phyloP scores from a whole-genome alignment of 305 asterid genomes.

The Solanum chacoense region DNA sequence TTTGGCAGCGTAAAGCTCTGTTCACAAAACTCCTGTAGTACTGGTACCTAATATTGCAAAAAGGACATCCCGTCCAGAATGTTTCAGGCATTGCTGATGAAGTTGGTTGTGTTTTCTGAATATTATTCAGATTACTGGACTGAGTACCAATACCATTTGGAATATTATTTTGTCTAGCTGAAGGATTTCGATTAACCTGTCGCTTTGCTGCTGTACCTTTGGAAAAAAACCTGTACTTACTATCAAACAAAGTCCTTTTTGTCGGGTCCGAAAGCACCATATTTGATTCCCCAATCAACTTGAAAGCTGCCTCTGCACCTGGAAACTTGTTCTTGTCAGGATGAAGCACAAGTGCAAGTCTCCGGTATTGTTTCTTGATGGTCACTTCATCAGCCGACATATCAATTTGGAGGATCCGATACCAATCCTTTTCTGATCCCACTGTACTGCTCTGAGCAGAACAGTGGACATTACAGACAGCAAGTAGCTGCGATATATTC shows the following conservation, averaged over 20 bases:
- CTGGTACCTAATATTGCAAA: slow-evolving; percentile 42
- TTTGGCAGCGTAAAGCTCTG: slow-evolving; percentile 39
- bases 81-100: slow-evolving; percentile 17
- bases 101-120: slow-evolving; percentile 23
- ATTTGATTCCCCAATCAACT: slow-evolving; percentile 75
- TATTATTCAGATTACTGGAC: slow-evolving; percentile 16
- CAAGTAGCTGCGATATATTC: slow-evolving; percentile 54
- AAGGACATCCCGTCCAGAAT: slow-evolving; percentile 78
- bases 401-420: slow-evolving; percentile 70
- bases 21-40: slow-evolving; percentile 26
- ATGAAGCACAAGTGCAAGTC: slow-evolving; percentile 74
- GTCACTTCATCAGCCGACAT: slow-evolving; percentile 43
- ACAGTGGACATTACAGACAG: slow-evolving; percentile 75
- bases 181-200: slow-evolving; percentile 17
- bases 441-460: slow-evolving; percentile 37
- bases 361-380: slow-evolving; percentile 69
- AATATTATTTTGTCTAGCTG: slow-evolving; percentile 11
- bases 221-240: slow-evolving; percentile 22
- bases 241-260: slow-evolving; percentile 52
- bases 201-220: slow-evolving; percentile 29
- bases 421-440: slow-evolving; percentile 79
- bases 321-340: slow-evolving; percentile 89
- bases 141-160: slow-evolving; percentile 26
- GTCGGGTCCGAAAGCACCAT: slow-evolving; percentile 47
- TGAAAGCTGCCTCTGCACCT: slow-evolving; percentile 90